Evolutionary conservation across 2,329 filamentous ascomycete species (phyloP), one percentile per base, ranked within the genome.

Genomic region (Cladosporium cucumerinum): DNA sequence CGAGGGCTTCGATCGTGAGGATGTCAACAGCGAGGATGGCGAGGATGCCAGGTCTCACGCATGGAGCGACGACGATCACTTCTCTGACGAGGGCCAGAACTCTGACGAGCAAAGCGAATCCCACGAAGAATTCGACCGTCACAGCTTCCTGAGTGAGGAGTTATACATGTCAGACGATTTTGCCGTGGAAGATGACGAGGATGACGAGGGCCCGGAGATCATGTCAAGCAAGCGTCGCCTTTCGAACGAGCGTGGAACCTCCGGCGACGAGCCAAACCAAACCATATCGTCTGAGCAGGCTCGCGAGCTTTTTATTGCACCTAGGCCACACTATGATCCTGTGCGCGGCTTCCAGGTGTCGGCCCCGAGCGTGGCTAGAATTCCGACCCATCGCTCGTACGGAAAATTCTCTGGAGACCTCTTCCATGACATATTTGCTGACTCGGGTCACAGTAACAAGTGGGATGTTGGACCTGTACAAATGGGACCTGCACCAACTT

Each of bases 241-340:
- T n/a, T 70, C 68, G 10, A 64, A 62, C 28, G 68, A 70, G 61
- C 63, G 66, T 46, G 68, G 66, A 48, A 57, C 60, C 34, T 43
- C 57, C n/a, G 61, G 62, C 49, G 60, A 62, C 26, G 49, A 52
- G 34, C 25, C 57, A 14, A 30, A 34, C 58, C 18, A 26, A 8
- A 3, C 16, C 25, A 1, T 25, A 10, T 18, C 23, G 6, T n/a
- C 23, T n/a, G 58, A 63, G 18, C 68, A 65, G 21, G 67, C 70
- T 3, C 68, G 70, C 57, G 48, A 34, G 12, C 5, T 30, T 30
- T 16, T 51, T n/a, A n/a, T 64, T 6, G 30, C 64, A 25, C 34
- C 63, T 55, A 69, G 69, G 54, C 64, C 69, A n/a, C 69, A 65
- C 25, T 73, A 72, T 67, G 72, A 74, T 59, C 71, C 72, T 23